Evolutionary conservation across 1,284 basidiomycete species (phyloP).

Genomic region (Malassezia pachydermatis): DNA sequence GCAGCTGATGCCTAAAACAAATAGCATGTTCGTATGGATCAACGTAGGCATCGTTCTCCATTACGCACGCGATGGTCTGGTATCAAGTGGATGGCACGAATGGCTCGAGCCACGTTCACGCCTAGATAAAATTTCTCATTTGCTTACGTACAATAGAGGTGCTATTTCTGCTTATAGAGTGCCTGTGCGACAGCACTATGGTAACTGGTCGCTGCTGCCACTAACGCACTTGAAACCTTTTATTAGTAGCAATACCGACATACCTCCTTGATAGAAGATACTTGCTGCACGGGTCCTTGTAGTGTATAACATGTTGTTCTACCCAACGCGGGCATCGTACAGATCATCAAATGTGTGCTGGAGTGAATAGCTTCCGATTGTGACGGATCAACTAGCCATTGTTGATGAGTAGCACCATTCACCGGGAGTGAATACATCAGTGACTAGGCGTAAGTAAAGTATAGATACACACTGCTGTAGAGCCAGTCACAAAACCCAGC

Average conservation of each 20-base stretch:
- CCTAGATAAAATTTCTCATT: too few species aligned
- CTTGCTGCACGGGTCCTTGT: conserved; percentile 6
- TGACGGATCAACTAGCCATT: conserved; percentile 17
- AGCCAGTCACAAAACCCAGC: conserved; percentile 59
- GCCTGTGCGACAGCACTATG: conserved; percentile 12
- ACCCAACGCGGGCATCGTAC: conserved; percentile 8
- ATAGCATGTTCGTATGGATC: conserved; percentile 5
- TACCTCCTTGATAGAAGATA: not conserved
- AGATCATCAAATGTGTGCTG: conserved; percentile 6
- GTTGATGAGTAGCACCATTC: not conserved
- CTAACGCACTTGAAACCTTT: not conserved
- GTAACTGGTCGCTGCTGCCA: not conserved
- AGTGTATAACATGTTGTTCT: conserved; percentile 15
- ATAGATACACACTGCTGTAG: conserved; percentile 8
- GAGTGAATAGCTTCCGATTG: conserved; percentile 6
- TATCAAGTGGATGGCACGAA: too few species aligned
- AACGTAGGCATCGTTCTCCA: too few species aligned
- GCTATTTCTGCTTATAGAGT: not conserved
- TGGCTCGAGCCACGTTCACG: too few species aligned
- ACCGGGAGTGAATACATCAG: conserved; percentile 1
- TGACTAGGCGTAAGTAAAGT: not conserved
- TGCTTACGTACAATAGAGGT: conserved; percentile 5
- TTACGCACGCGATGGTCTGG: too few species aligned
- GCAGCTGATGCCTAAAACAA: conserved; percentile 11
- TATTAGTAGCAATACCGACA: too few species aligned